Percentiles rank a stretch among this genome's conserved stretches.
phyloP scores from a whole-genome alignment of 768 basidiomycete species.

The Nevesoporus exiguus region DNA sequence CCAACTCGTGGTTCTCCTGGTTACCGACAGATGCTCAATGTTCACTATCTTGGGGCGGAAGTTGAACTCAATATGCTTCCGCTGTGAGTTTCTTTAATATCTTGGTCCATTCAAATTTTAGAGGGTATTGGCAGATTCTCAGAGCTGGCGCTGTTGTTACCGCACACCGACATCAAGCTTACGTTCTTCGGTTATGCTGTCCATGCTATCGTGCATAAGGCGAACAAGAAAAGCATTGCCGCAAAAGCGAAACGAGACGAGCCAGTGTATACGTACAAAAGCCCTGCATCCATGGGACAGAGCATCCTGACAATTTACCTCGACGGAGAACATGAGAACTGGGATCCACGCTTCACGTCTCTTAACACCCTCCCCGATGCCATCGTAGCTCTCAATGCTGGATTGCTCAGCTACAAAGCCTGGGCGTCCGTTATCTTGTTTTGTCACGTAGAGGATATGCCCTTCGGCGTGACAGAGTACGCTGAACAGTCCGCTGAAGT shows the following conservation, averaged over 20 bases:
- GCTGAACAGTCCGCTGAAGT: conserved; percentile 36
- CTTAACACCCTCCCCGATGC: conserved; percentile 36
- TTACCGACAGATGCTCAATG: conserved; percentile 26
- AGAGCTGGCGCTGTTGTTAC: conserved; percentile 44
- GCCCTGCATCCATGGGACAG: conserved; percentile 36
- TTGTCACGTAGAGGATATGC: conserved; percentile 25
- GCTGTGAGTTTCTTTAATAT: conserved; percentile 29
- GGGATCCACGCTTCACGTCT: conserved; percentile 24
- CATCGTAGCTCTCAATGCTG: conserved; percentile 41
- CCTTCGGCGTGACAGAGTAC: conserved; percentile 36
- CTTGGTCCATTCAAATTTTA: not conserved
- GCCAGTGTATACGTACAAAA: conserved; percentile 35
- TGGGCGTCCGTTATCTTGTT: conserved; percentile 38
- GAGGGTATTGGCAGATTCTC: conserved; percentile 35
- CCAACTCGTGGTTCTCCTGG: conserved; percentile 19
- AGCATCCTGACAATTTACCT: conserved; percentile 40
- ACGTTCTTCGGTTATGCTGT: conserved; percentile 38
- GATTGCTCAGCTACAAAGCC: conserved; percentile 33
- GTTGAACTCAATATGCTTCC: conserved; percentile 40
- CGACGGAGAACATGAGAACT: conserved; percentile 25
- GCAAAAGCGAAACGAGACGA: conserved; percentile 27
- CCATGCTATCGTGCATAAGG: conserved; percentile 30
- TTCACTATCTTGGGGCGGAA: conserved; percentile 40
- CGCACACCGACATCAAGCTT: conserved; percentile 43
- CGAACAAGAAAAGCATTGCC: conserved; percentile 31